A percentile compares a stretch with the other conserved stretches of the same genome.
Evolutionary conservation across 495 filamentous ascomycete species (phyloP).

Genomic region (Aspergillus diversus): DNA sequence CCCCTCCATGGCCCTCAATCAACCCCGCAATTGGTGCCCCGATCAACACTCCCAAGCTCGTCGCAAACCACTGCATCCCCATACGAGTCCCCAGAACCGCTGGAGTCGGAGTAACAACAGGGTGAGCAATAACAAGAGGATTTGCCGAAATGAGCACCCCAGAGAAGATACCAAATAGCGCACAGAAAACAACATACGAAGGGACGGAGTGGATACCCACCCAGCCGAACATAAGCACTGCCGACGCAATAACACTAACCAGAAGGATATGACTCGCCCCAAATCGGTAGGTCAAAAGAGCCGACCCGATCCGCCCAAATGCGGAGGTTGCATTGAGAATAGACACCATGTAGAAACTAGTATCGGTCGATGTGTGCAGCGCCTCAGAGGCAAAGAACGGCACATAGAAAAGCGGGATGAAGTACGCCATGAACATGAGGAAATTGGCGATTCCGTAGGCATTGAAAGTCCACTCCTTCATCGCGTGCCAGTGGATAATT

Average conservation of each 20-base stretch:
- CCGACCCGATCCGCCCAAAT: not conserved
- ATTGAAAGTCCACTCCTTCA: conserved; percentile 36
- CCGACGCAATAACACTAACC: conserved; percentile 4
- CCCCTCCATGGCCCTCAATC: conserved; percentile 10
- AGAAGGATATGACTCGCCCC: conserved; percentile 2
- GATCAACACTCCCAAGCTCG: conserved; percentile 16
- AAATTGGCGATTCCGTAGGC: not conserved
- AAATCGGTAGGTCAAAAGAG: not conserved
- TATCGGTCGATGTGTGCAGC: conserved; percentile 55
- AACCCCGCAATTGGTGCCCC: conserved; percentile 18
- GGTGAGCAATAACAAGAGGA: conserved; percentile 13
- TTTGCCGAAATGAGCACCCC: conserved; percentile 10
- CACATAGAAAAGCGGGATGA: conserved; percentile 69
- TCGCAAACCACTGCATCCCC: conserved; percentile 15
- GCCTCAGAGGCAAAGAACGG: conserved; percentile 52
- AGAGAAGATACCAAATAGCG: conserved; percentile 16
- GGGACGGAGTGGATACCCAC: conserved; percentile 4
- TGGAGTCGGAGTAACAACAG: conserved; percentile 10
- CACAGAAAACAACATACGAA: conserved; percentile 9
- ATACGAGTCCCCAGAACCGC: conserved; percentile 16
- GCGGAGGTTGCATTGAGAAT: conserved; percentile 67
- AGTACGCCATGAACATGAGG: conserved; percentile 68
- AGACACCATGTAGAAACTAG: conserved; percentile 64
- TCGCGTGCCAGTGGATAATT: not conserved
- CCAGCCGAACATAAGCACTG: conserved; percentile 20